A percentile compares a stretch with the other conserved stretches of the same genome.
phyloP scores from a whole-genome alignment of 257 asterid genomes.

The Misopates orontium region DNA sequence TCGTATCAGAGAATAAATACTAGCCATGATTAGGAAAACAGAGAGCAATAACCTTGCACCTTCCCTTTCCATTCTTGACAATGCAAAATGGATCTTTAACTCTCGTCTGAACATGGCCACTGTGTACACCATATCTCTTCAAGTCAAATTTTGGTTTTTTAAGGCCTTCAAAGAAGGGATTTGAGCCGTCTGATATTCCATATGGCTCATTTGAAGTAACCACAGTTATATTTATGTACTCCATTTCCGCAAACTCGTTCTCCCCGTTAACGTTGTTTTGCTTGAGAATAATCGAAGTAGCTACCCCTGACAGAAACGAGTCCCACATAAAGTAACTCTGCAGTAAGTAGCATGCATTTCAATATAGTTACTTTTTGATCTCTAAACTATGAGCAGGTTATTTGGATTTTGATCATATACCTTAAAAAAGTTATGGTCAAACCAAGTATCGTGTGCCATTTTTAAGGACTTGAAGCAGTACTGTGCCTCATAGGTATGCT shows the following conservation, averaged over 20 bases:
- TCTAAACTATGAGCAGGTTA: neutral
- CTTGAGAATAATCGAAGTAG: constrained; percentile 74
- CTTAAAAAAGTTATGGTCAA: constrained; percentile 55
- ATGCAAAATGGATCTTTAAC: constrained; percentile 75
- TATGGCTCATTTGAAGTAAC: constrained; percentile 75
- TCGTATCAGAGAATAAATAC: too few relatives aligned
- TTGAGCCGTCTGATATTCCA: constrained; percentile 66
- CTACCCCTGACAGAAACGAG: constrained; percentile 71
- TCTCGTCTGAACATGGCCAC: constrained; percentile 81
- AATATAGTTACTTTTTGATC: constrained; percentile 5
- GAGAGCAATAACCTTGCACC: constrained; percentile 60
- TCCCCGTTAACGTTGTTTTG: constrained; percentile 45
- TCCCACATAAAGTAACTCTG: constrained; percentile 98
- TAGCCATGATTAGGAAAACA: neutral
- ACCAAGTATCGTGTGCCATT: constrained; percentile 73
- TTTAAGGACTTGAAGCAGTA: constrained; percentile 80
- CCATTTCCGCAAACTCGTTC: constrained; percentile 84
- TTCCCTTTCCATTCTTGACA: constrained; percentile 58
- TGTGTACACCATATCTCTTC: constrained; percentile 60
- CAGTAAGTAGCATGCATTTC: constrained; percentile 27
- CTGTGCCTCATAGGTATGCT: constrained; percentile 73
- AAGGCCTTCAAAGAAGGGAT: constrained; percentile 63
- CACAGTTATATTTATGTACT: constrained; percentile 75
- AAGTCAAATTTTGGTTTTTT: constrained; percentile 52
- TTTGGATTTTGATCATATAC: constrained; percentile 32